Base-by-base conservation (phyloP, 169 alveolate species). In the Eimeria mitis region DNA sequence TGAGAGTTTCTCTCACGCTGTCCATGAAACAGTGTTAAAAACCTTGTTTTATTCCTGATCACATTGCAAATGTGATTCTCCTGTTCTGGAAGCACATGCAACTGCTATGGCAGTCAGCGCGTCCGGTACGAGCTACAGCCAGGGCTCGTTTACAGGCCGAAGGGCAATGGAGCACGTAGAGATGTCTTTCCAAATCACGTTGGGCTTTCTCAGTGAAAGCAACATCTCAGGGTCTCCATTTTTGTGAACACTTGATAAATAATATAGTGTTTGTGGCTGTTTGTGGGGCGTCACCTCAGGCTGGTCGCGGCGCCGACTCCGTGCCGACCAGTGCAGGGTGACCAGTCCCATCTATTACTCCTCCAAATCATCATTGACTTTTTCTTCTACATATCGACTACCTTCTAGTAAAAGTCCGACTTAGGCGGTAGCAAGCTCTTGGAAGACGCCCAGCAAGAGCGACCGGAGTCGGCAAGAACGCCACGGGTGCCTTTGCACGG, bases 281-380 rank as follows among this genome's bases (percentile, higher is more conserved):
- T 19, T 40, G 83, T 73, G 83, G 83, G 83, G 52, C 40, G 83
- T 21, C 83, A 73, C 54, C 83, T 44, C 83, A 73, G 52, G 54
- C 56, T 37, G 83, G 83, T 73, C 52, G 31, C 83, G 56, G 31
- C 56, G 56, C 83, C 83, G 83, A 37, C 83, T 1, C 78, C n/a
- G 42, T 40, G 88, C 65, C 49, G 88, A 47, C 65, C 65, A 49
- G 63, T 78, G 28, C 47, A 6, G 25, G 68, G 70, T 78, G 88
- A 78, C 88, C 88, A 78, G 68, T 68, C 88, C 88, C 88, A 47
- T 28, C 68, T 78, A 52, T 78, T 47, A 19, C 68, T 2, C 44
- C 68, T 31, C 88, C 83, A 73, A 37, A 4, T 0, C 54, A 28
- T 40, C 83, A 8, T 16, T 73, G 54, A 47, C 83, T 0, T 21